These are phyloP conservation scores for Boehmeria nivea DNA, from an alignment of 306 rosid genomes.

Conservation along the genomic window DNA sequence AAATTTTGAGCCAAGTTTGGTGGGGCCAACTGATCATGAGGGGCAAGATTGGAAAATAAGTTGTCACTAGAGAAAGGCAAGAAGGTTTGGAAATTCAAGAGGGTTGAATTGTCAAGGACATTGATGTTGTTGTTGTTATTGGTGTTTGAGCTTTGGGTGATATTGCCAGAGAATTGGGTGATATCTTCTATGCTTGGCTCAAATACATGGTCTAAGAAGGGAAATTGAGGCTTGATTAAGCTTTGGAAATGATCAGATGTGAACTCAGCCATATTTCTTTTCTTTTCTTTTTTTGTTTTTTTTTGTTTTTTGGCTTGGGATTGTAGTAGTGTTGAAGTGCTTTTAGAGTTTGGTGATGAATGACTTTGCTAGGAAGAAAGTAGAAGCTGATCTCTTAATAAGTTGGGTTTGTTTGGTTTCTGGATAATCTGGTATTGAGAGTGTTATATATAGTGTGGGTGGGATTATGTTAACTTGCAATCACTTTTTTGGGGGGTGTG, in stretches of 20 bases:
- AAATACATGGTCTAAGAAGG: neutral
- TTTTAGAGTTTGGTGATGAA: too few species aligned
- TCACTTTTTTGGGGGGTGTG: neutral
- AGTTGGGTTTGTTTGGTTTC: slow-evolving; percentile 17
- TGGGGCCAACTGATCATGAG: slow-evolving; percentile 16
- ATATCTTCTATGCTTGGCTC: too few species aligned
- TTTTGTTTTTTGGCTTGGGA: too few species aligned
- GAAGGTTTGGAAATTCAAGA: slow-evolving; percentile 44
- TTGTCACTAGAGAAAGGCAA: slow-evolving; percentile 48
- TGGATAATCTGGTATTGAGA: slow-evolving; percentile 38
- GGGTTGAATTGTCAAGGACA: slow-evolving; percentile 31
- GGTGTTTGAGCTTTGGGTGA: neutral
- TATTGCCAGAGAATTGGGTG: too few species aligned
- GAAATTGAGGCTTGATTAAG: neutral
- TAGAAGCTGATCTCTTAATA: neutral
- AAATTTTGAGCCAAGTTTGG: slow-evolving; percentile 46
- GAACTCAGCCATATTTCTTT: neutral
- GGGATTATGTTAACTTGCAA: neutral
- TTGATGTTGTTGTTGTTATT: neutral
- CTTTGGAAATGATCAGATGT: neutral
- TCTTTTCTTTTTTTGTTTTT: neutral
- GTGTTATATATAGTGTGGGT: slow-evolving; percentile 12
- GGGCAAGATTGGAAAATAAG: slow-evolving; percentile 36
- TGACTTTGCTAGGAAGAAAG: too few species aligned
- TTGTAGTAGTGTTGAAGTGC: too few species aligned